Evolutionary conservation across 495 filamentous ascomycete genomes (phyloP).

Genomic region (Aspergillus campestris): DNA sequence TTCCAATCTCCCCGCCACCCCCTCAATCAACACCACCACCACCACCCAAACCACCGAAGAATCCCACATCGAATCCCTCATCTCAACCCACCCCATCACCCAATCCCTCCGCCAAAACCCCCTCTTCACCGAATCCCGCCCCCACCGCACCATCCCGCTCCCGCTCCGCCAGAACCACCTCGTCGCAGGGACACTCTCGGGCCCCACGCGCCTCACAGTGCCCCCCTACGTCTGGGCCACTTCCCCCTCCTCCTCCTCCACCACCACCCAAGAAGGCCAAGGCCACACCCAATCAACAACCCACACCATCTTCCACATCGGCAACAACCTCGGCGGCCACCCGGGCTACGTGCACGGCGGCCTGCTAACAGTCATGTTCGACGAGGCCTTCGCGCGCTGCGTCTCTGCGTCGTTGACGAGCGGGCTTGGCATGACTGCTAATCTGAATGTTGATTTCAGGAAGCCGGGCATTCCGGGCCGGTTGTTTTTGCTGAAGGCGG

Average conservation of each 20-base stretch:
- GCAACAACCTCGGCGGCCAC: constrained; percentile 28
- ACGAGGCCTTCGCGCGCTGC: constrained; percentile 35
- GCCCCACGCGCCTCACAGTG: constrained; percentile 62
- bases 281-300: constrained; percentile 10
- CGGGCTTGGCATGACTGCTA: constrained; percentile 51
- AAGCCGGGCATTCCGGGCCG: constrained; percentile 50
- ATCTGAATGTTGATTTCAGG: constrained; percentile 55
- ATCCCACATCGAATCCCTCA: constrained; percentile 48
- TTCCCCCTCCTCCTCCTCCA: background rate
- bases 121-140: constrained; percentile 64
- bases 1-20: background rate
- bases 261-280: constrained; percentile 17
- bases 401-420: constrained; percentile 31
- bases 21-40: background rate
- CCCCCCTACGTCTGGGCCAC: constrained; percentile 65
- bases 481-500: constrained; percentile 54
- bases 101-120: constrained; percentile 54
- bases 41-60: background rate
- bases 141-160: constrained; percentile 35
- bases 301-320: constrained; percentile 32
- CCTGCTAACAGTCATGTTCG: constrained; percentile 30
- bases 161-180: constrained; percentile 24
- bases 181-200: constrained; percentile 48
- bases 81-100: constrained; percentile 63
- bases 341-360: constrained; percentile 35